Base-by-base conservation (phyloP, 108 stramenopile species). In the Discostella pseudostelligera region DNA sequence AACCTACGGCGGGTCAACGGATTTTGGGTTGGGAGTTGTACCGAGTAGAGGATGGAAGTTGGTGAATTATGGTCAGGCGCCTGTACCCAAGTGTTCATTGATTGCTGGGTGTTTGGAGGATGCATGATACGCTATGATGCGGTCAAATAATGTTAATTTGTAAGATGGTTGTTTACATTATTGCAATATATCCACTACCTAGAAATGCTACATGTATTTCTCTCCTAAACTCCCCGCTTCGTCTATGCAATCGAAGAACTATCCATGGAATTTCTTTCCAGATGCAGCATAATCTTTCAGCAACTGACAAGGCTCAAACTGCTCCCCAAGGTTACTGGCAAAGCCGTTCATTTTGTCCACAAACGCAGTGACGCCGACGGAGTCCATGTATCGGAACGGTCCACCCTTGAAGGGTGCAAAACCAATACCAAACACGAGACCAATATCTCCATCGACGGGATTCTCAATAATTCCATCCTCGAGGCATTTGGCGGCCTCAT, bases 391-490 rank as follows among this genome's bases (percentile, higher is more conserved):
- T 32, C 96, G 84, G 96, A 99, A 99, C 24, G 97, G 97, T 10
- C 99, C 99, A 14, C 99, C 99, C n/a, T 88, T 84, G 90, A 98
- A 98, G n/a, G 97, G 97, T 10, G 96, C 94, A 80, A 99, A 98
- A 53, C 99, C 99, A 57, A 96, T 97, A 49, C 99, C 99, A 81
- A 99, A 98, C 25, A 99, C 95, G 10, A 98, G 79, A 35, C 97
- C 99, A 78, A 99, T 97, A 76, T 99, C 97, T 60, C 98, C 99
- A 26, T 93, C 96, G 3, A 90, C 92, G 2, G 99, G 97, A 57
- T 93, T 86, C 46, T 83, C 87, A 72, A 99, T 97, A 36, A 99
- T 96, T 63, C 94, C 98, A 78, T 99, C 98, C 71, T 99, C 96
- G 20, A 99, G 76, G 69, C 97, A 98, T 58, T 96, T 95, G 67